Conservation (phyloP, 2,329 filamentous ascomycete species). For the Raffaelea deltoideospora region DNA sequence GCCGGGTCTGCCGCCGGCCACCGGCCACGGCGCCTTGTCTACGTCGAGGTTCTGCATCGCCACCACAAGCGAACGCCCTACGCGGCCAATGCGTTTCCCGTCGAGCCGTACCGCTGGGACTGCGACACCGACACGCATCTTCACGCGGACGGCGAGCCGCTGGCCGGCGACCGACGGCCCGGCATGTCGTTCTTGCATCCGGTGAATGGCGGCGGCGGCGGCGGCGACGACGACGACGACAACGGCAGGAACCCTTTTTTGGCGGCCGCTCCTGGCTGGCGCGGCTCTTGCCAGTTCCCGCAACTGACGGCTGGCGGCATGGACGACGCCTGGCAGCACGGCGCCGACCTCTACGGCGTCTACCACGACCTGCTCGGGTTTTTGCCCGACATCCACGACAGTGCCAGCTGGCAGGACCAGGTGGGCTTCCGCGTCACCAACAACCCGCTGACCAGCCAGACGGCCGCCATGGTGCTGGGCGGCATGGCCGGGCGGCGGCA, state of each 20-base stretch:
- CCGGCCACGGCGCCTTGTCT: conserved; percentile 37
- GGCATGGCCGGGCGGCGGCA: no score
- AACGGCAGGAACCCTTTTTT: conserved; percentile 51
- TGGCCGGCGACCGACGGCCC: conserved; percentile 26
- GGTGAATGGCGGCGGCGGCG: no score
- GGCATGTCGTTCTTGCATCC: conserved; percentile 42
- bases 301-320: conserved; percentile 62
- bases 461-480: conserved; percentile 57
- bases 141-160: conserved; percentile 51
- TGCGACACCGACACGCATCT: conserved; percentile 57
- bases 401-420: conserved; percentile 23
- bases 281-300: conserved; percentile 64
- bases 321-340: conserved; percentile 61
- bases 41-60: conserved; percentile 67
- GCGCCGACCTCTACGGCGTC: conserved; percentile 60
- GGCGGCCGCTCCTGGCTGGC: conserved; percentile 46
- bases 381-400: conserved; percentile 35
- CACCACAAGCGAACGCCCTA: conserved; percentile 81
- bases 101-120: conserved; percentile 57
- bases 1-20: no score
- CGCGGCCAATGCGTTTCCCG: conserved; percentile 59
- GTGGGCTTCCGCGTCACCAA: conserved; percentile 61
- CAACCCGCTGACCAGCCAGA: conserved; percentile 70
- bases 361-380: conserved; percentile 57
- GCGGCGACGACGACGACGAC: no score